These are phyloP conservation scores for Leptomonas pyrrhocoris DNA, from an alignment of 208 protist genomes.

Conservation along the genomic window DNA sequence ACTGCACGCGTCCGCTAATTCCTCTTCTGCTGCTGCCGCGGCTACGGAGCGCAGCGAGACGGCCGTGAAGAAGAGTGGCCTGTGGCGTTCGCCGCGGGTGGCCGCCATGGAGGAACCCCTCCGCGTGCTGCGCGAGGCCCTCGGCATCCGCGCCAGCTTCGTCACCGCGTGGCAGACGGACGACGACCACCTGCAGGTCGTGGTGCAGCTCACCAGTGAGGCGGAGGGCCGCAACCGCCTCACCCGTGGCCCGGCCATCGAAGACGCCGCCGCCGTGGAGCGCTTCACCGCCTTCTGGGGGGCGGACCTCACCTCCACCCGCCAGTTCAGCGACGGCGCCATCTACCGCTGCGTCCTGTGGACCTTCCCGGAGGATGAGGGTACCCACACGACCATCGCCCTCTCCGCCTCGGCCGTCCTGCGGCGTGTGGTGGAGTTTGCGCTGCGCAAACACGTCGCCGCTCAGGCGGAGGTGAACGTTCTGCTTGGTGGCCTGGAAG, in stretches of 20 bases:
- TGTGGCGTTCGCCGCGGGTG: constrained; percentile 25
- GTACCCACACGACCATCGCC: constrained; percentile 53
- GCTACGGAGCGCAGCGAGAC: constrained; percentile 18
- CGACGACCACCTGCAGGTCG: constrained; percentile 50
- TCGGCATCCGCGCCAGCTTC: constrained; percentile 50
- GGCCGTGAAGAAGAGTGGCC: constrained; percentile 18
- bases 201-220: constrained; percentile 61
- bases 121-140: constrained; percentile 47
- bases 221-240: constrained; percentile 76
- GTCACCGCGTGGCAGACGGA: constrained; percentile 54
- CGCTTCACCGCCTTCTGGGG: constrained; percentile 88
- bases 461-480: constrained; percentile 40
- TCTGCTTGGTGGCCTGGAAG: constrained; percentile 69
- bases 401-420: constrained; percentile 62
- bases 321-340: constrained; percentile 86
- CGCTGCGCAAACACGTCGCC: constrained; percentile 57
- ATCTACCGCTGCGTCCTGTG: constrained; percentile 88
- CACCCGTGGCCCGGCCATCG: constrained; percentile 74
- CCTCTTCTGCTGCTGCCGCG: not conserved
- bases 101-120: constrained; percentile 30
- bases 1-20: constrained; percentile 13
- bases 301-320: constrained; percentile 60
- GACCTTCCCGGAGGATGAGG: constrained; percentile 58
- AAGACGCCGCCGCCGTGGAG: constrained; percentile 65
- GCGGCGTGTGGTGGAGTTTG: constrained; percentile 62